Conservation (phyloP, 352 stramenopile species). For the Pythium oligandrum region DNA sequence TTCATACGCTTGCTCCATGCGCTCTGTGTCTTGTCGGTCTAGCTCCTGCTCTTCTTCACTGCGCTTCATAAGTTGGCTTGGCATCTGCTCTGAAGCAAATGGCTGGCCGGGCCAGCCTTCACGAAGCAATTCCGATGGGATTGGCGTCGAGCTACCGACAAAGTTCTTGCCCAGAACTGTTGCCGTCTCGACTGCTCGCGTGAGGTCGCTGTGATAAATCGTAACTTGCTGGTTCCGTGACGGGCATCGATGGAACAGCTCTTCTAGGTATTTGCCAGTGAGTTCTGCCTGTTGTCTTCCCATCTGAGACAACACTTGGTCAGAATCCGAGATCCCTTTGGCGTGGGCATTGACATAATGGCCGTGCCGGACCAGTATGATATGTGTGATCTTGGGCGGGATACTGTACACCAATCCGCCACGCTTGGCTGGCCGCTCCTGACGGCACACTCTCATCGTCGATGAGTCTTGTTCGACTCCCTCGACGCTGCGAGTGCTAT, state of each 20-base stretch:
- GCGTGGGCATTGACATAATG: slow-evolving; percentile 80
- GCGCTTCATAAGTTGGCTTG: slow-evolving; percentile 10
- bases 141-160: slow-evolving; percentile 31
- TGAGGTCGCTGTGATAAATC: slow-evolving; percentile 74
- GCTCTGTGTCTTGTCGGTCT: slow-evolving; percentile 36
- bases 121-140: slow-evolving; percentile 32
- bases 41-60: slow-evolving; percentile 23
- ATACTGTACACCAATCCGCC: slow-evolving; percentile 47
- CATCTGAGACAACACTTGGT: slow-evolving; percentile 81
- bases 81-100: slow-evolving; percentile 36
- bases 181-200: slow-evolving; percentile 68
- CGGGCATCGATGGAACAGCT: slow-evolving; percentile 44
- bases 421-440: slow-evolving; percentile 12
- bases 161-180: slow-evolving; percentile 55
- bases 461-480: too few relatives aligned
- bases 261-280: slow-evolving; percentile 62
- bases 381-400: slow-evolving; percentile 58
- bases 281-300: slow-evolving; percentile 64
- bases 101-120: slow-evolving; percentile 74
- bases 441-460: background rate
- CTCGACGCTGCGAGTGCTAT: slow-evolving; percentile 2
- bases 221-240: slow-evolving; percentile 49
- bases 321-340: slow-evolving; percentile 41
- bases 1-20: slow-evolving; percentile 63
- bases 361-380: slow-evolving; percentile 73